These are phyloP conservation scores for Syncephalis fuscata DNA, from an alignment of 371 early-diverging fungal species.

Conservation along the genomic window DNA sequence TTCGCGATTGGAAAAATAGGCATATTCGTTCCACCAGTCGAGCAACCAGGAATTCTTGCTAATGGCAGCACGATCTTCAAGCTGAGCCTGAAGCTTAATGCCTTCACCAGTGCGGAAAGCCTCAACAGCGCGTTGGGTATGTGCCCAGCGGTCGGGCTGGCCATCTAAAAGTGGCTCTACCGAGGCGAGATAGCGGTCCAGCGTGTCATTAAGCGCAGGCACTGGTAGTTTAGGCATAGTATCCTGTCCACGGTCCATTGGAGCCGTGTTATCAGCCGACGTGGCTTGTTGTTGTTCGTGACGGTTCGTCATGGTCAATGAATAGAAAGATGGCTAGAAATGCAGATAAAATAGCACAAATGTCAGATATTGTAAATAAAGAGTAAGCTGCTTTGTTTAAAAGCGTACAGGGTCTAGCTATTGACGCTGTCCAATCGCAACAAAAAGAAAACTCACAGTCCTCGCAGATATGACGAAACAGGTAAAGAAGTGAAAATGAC, in stretches of 20 bases:
- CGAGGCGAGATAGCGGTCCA: slow-evolving; percentile 47
- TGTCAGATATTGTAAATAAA: too few relatives aligned
- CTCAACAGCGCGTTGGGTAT: slow-evolving; percentile 35
- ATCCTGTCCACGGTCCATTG: slow-evolving; percentile 27
- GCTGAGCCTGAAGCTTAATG: slow-evolving; percentile 52
- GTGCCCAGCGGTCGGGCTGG: slow-evolving; percentile 17
- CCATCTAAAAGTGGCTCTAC: slow-evolving; percentile 49
- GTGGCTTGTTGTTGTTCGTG: too few relatives aligned
- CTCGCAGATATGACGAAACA: too few relatives aligned
- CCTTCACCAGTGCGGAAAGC: slow-evolving; percentile 57
- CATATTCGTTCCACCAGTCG: slow-evolving; percentile 29
- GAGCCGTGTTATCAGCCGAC: slow-evolving; percentile 12
- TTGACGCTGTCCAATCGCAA: too few relatives aligned
- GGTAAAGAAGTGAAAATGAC: too few relatives aligned
- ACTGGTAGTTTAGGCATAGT: slow-evolving; percentile 69
- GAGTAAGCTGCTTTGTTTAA: too few relatives aligned
- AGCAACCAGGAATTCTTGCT: slow-evolving; percentile 34
- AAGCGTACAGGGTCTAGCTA: too few relatives aligned
- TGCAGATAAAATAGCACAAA: too few relatives aligned
- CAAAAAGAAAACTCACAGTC: too few relatives aligned
- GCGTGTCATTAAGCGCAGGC: slow-evolving; percentile 69
- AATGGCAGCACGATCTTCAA: slow-evolving; percentile 36
- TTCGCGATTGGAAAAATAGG: slow-evolving; percentile 15
- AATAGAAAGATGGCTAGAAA: too few relatives aligned
- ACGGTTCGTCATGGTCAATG: too few relatives aligned